Evolutionary conservation across 2,329 filamentous ascomycete genomes (phyloP), one percentile per base, ranked within the genome.

Genomic region (Mollisiaceae sp.): DNA sequence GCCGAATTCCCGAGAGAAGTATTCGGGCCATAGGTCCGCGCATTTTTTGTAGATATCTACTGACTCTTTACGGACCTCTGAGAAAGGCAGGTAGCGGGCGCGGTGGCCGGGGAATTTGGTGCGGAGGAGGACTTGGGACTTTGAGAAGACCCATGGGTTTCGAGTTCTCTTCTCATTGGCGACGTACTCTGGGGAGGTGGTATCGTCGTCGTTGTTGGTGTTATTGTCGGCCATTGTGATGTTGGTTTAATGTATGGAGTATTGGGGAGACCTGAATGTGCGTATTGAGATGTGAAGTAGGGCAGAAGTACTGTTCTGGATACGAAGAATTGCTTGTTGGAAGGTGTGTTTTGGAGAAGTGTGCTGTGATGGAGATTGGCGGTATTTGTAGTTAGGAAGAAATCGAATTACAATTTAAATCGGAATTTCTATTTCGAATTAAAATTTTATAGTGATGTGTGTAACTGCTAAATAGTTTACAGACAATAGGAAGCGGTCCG

Each of bases 71-170:
- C 4, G 8, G 43, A 45, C 18, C 12, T 2, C 2, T 12, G 43
- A 18, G 8, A 45, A 8, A 4, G 15, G n/a, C 2, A 45, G 43
- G 43, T 45, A 45, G 43, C 43, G 43, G 43, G 43, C 43, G 15
- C 43, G 15, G 43, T 45, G 43, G n/a, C 43, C 43, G 43, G 43
- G 43, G 43, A 45, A 45, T 20, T 45, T 45, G 43, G 43, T 45
- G 43, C 43, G 43, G 43, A 45, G 43, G 5, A 3, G 8, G 43
- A 20, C 20, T n/a, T 20, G 15, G 15, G 14, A 3, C 8, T 20
- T 45, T 6, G 43, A n/a, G 43, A 2, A 45, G 15, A 12, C 8
- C 12, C 18, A 45, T 18, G 3, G 6, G 43, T 2, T 18, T n/a
- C 43, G 5, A 2, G 15, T 18, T 20, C 43, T 45, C 43, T 45